These are phyloP conservation scores for Elsinoe fawcettii DNA, from an alignment of 2,329 filamentous ascomycete species.

Conservation along the genomic window DNA sequence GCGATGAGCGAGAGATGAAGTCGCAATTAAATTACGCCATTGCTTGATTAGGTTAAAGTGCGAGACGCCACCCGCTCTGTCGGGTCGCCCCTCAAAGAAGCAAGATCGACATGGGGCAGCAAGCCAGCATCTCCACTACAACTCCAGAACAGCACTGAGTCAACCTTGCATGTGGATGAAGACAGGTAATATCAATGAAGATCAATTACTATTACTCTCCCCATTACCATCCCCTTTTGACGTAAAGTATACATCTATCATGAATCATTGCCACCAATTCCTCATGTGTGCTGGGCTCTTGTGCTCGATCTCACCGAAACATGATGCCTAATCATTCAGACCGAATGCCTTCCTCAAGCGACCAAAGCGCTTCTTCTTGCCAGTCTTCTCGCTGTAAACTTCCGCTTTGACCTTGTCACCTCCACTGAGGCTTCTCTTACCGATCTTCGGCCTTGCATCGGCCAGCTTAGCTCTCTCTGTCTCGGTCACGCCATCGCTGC, in stretches of 20 bases:
- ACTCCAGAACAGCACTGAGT: no score
- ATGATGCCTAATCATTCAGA: slow-evolving; percentile 42
- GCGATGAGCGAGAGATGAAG: neutral
- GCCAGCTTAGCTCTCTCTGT: slow-evolving; percentile 21
- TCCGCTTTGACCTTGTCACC: slow-evolving; percentile 7
- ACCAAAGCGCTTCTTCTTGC: slow-evolving; percentile 60
- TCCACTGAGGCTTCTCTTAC: slow-evolving; percentile 27
- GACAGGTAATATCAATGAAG: neutral
- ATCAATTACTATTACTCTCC: neutral
- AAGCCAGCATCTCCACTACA: neutral
- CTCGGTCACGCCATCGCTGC: slow-evolving; percentile 27
- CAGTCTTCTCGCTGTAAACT: slow-evolving; percentile 29
- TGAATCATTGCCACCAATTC: slow-evolving; percentile 6
- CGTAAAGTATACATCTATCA: slow-evolving; percentile 3
- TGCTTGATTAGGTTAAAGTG: slow-evolving; percentile 3
- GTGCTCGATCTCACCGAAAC: neutral
- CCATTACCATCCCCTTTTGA: neutral
- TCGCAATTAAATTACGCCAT: neutral
- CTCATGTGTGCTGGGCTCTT: neutral
- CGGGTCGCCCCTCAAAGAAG: neutral
- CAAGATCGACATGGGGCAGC: neutral
- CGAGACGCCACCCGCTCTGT: neutral
- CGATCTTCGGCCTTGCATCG: slow-evolving; percentile 23
- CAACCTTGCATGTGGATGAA: neutral
- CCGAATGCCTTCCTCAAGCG: slow-evolving; percentile 59